Conservation (phyloP, 495 filamentous ascomycete species). For the Lasiosphaeris hirsuta region DNA sequence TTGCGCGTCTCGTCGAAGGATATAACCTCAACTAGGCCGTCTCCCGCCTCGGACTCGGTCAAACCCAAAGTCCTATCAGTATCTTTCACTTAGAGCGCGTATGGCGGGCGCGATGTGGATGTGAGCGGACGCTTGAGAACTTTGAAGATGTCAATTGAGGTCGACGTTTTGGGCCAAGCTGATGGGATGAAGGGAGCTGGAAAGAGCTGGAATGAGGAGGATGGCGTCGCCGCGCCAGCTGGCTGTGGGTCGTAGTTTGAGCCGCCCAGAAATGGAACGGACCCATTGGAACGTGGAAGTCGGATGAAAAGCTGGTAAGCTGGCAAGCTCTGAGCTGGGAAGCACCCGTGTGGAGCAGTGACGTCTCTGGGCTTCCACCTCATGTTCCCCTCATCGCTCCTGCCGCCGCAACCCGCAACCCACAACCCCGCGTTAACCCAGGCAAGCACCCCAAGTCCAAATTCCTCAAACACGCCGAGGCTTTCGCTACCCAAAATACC, state of each 20-base stretch:
- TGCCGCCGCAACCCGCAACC: background rate
- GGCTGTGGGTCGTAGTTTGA: no score
- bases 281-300: no score
- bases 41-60: background rate
- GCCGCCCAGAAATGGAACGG: no score
- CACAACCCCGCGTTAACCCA: background rate
- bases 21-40: background rate
- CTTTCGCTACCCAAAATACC: background rate
- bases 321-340: background rate
- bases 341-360: background rate
- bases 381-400: background rate
- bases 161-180: no score
- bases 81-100: background rate
- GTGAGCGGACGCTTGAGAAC: no score
- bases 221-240: no score
- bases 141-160: no score
- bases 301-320: no score
- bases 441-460: background rate
- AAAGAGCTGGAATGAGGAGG: no score
- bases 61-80: background rate
- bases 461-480: background rate
- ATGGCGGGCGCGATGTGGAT: background rate
- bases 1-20: conserved; percentile 1
- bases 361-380: background rate
- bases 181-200: no score